A percentile compares a stretch with the other conserved stretches of the same genome.
Evolutionary conservation across 225 moss, liverwort and hornwort genomes (phyloP).

Genomic region (Pseudoscleropodium purum): DNA sequence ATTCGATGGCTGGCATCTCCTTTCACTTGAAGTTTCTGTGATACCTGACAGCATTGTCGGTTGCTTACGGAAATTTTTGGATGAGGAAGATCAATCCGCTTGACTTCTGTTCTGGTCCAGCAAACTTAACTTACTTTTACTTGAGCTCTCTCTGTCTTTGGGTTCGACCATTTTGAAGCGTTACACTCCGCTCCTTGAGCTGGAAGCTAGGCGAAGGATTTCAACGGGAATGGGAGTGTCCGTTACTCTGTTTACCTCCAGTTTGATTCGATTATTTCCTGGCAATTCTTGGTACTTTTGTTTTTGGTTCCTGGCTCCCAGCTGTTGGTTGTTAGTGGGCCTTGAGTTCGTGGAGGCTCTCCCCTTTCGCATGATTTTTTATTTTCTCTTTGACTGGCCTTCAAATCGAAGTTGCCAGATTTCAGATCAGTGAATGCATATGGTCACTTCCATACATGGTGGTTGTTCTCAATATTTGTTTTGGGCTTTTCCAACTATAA

Average conservation of each 20-base stretch:
- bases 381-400: not conserved
- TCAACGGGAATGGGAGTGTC: not conserved
- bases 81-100: not conserved
- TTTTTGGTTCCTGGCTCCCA: not conserved
- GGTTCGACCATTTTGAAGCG: not conserved
- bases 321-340: not conserved
- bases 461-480: not conserved
- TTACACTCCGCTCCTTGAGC: not conserved
- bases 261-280: not conserved
- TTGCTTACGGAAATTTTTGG: not conserved
- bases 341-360: not conserved
- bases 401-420: not conserved
- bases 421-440: not conserved
- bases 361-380: not conserved
- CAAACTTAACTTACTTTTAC: not conserved
- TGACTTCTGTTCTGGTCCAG: not conserved
- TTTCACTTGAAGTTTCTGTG: not conserved
- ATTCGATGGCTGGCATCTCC: accelerated
- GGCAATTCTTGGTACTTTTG: not conserved
- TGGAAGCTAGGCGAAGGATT: not conserved
- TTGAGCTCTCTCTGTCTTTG: not conserved
- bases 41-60: not conserved
- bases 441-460: not conserved
- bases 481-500: not conserved
- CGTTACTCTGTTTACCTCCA: not conserved